Percentiles rank a stretch among this genome's conserved stretches.
phyloP scores from a whole-genome alignment of 106 monocot genomes.

The Dendrobium chrysotoxum region DNA sequence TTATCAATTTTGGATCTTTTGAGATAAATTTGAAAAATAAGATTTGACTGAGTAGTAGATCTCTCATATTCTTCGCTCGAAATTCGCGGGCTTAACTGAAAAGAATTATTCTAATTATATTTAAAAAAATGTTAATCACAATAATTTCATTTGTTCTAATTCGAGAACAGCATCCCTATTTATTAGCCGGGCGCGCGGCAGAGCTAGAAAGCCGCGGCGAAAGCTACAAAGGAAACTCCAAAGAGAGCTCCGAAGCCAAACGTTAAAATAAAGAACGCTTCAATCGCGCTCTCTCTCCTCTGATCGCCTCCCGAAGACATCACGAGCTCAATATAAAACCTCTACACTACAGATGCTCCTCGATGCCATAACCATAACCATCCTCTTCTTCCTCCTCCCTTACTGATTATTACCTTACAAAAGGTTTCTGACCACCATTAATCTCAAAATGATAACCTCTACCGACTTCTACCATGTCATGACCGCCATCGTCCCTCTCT shows the following conservation, averaged over 20 bases:
- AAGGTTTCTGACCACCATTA: background rate
- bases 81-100: too few relatives aligned
- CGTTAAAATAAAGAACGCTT: too few relatives aligned
- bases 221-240: slow-evolving; percentile 1
- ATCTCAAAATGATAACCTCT: slow-evolving; percentile 33
- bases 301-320: background rate
- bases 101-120: too few relatives aligned
- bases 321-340: slow-evolving; percentile 22
- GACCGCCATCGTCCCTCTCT: slow-evolving; percentile 66
- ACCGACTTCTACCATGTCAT: slow-evolving; percentile 63
- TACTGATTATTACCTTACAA: background rate
- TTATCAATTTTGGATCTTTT: too few relatives aligned
- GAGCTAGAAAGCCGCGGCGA: background rate
- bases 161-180: background rate
- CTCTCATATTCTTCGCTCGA: too few relatives aligned
- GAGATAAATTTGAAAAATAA: too few relatives aligned
- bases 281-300: background rate
- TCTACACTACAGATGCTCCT: slow-evolving; percentile 51
- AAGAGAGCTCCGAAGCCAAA: background rate
- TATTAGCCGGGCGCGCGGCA: background rate
- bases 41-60: too few relatives aligned
- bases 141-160: too few relatives aligned
- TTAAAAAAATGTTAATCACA: too few relatives aligned
- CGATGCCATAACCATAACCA: slow-evolving; percentile 9
- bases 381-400: background rate